These are phyloP conservation scores for Westerdykella ornata DNA, from an alignment of 2,329 filamentous ascomycete species.

Conservation along the genomic window DNA sequence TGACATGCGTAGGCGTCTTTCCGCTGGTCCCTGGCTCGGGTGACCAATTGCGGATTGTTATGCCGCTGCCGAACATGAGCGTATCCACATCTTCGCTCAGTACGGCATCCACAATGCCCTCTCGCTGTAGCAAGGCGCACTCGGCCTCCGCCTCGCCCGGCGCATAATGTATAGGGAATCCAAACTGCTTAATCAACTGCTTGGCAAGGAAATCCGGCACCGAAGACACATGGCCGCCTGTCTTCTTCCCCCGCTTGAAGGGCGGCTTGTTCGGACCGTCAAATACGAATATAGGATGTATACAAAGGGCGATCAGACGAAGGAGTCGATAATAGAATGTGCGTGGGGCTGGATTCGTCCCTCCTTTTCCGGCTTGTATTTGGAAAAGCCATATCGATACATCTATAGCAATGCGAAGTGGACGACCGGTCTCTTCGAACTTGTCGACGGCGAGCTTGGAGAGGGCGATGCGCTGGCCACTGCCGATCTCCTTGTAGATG, in stretches of 20 bases:
- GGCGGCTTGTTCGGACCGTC: slow-evolving; percentile 78
- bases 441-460: slow-evolving; percentile 75
- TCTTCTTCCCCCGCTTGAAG: slow-evolving; percentile 80
- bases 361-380: slow-evolving; percentile 75
- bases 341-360: slow-evolving; percentile 80
- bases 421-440: slow-evolving; percentile 61
- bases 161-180: slow-evolving; percentile 75
- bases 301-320: slow-evolving; percentile 66
- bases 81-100: slow-evolving; percentile 96
- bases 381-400: slow-evolving; percentile 98
- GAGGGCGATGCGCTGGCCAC: slow-evolving; percentile 71
- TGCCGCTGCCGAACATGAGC: slow-evolving; percentile 87
- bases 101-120: slow-evolving; percentile 70
- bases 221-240: slow-evolving; percentile 56
- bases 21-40: slow-evolving; percentile 58
- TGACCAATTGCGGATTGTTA: slow-evolving; percentile 76
- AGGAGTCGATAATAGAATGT: slow-evolving; percentile 89
- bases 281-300: slow-evolving; percentile 85
- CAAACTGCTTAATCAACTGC: slow-evolving; percentile 75
- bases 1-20: slow-evolving; percentile 76
- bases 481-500: slow-evolving; percentile 83
- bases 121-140: slow-evolving; percentile 76
- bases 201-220: slow-evolving; percentile 72
- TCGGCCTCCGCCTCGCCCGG: slow-evolving; percentile 95
- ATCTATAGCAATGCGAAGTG: slow-evolving; percentile 83